Percentiles rank a stretch among this genome's conserved stretches.
Conservation (phyloP, 169 alveolate genomes). For the Plasmodium malariae region DNA sequence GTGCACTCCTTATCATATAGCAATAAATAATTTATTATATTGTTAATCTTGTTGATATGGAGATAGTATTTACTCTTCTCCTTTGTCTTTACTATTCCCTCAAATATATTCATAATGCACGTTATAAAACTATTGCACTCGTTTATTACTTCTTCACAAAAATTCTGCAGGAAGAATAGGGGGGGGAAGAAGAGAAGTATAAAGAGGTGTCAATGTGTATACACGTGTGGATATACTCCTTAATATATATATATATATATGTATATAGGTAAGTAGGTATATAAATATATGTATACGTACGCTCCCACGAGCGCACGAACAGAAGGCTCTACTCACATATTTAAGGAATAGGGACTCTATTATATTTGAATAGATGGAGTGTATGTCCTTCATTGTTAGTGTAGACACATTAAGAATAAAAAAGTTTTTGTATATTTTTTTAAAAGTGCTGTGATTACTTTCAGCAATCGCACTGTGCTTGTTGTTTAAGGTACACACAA, state of each 20-base stretch:
- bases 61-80: neutral
- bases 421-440: slow-evolving; percentile 8
- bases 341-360: slow-evolving; percentile 48
- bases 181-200: neutral
- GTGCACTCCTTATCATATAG: slow-evolving; percentile 30
- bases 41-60: slow-evolving; percentile 27
- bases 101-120: slow-evolving; percentile 28
- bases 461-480: neutral
- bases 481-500: slow-evolving; percentile 21
- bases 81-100: neutral
- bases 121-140: slow-evolving; percentile 38
- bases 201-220: neutral
- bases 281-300: neutral
- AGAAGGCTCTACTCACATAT: slow-evolving; percentile 59
- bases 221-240: neutral
- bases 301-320: no score
- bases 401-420: slow-evolving; percentile 15
- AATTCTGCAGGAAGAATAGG: slow-evolving; percentile 8
- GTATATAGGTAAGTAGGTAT: neutral
- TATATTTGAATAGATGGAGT: slow-evolving; percentile 18
- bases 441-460: neutral
- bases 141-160: slow-evolving; percentile 56
- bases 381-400: slow-evolving; percentile 10
- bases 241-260: neutral
- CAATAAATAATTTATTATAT: slow-evolving; percentile 27